Evolutionary conservation across 331 rosid species (phyloP).

Genomic region (Telfairia occidentalis): DNA sequence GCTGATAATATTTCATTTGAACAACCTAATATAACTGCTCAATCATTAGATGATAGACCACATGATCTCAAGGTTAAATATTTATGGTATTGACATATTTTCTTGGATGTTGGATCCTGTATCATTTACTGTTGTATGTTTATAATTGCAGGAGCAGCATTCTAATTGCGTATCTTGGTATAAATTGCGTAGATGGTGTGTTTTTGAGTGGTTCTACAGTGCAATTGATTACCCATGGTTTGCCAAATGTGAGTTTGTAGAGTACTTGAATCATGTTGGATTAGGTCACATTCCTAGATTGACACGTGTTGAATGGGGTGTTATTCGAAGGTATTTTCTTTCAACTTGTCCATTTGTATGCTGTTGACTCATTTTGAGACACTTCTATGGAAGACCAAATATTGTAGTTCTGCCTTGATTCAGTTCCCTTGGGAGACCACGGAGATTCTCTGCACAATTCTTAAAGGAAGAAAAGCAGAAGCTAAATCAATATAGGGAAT

Average conservation of each 20-base stretch:
- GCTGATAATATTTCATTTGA: conserved; percentile 24
- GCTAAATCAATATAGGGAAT: conserved; percentile 77
- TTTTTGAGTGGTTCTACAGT: conserved; percentile 94
- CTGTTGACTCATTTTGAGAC: conserved; percentile 7
- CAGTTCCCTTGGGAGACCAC: conserved; percentile 95
- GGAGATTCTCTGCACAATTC: conserved; percentile 78
- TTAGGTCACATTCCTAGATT: conserved; percentile 88
- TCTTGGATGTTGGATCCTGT: conserved; percentile 13
- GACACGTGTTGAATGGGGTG: conserved; percentile 97
- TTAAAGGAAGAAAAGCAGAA: conserved; percentile 73
- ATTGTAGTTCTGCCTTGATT: conserved; percentile 23
- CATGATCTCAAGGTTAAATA: conserved; percentile 40
- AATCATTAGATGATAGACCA: conserved; percentile 19
- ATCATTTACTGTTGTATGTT: neutral
- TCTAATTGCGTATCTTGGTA: conserved; percentile 49
- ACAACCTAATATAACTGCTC: conserved; percentile 26
- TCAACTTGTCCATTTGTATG: conserved; percentile 23
- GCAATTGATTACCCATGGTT: conserved; percentile 97
- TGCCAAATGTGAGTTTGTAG: conserved; percentile 80
- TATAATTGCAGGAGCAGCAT: conserved; percentile 54
- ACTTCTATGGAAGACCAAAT: conserved; percentile 10
- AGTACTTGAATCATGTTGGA: conserved; percentile 91
- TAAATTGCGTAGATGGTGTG: conserved; percentile 73
- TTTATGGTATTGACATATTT: conserved; percentile 9
- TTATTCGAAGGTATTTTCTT: conserved; percentile 65